Conservation (phyloP, 164 flowering plant genomes). For the Vitis riparia region DNA sequence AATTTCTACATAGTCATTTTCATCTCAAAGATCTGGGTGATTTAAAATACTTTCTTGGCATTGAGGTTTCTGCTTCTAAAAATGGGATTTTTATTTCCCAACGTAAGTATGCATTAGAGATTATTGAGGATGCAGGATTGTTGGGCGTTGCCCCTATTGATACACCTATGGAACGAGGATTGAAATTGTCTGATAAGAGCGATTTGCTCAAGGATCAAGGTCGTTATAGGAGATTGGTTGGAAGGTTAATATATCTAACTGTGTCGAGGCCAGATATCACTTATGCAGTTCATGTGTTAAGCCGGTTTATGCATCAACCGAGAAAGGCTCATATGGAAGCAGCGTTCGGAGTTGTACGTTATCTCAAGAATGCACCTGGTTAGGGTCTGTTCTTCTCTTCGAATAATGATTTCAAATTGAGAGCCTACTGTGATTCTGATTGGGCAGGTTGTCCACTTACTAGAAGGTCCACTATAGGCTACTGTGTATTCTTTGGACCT, state of each 20-base stretch:
- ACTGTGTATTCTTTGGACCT: neutral
- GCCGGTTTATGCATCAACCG: neutral
- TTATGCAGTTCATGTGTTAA: neutral
- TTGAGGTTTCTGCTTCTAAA: neutral
- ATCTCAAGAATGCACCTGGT: constrained; percentile 1
- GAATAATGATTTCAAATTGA: neutral
- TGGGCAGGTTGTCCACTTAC: constrained; percentile 1
- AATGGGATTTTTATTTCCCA: constrained; percentile 3
- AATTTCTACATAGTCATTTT: neutral
- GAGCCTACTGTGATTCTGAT: neutral
- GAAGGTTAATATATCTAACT: neutral
- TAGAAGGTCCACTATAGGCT: neutral
- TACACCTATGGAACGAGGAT: neutral
- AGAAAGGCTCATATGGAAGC: constrained; percentile 4
- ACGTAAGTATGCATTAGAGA: neutral
- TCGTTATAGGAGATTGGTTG: constrained; percentile 1
- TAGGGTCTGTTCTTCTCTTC: neutral
- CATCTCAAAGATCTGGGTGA: too few species aligned
- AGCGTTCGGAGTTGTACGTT: neutral
- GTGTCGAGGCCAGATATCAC: constrained; percentile 3
- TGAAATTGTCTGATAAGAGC: constrained; percentile 6
- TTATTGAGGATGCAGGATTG: neutral
- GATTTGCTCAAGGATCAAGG: constrained; percentile 5
- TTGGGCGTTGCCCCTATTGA: too few species aligned
- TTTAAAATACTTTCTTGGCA: neutral